Percentiles rank a stretch among this genome's conserved stretches.
phyloP scores from a whole-genome alignment of 208 protist genomes.

The Entamoeba dispar region DNA sequence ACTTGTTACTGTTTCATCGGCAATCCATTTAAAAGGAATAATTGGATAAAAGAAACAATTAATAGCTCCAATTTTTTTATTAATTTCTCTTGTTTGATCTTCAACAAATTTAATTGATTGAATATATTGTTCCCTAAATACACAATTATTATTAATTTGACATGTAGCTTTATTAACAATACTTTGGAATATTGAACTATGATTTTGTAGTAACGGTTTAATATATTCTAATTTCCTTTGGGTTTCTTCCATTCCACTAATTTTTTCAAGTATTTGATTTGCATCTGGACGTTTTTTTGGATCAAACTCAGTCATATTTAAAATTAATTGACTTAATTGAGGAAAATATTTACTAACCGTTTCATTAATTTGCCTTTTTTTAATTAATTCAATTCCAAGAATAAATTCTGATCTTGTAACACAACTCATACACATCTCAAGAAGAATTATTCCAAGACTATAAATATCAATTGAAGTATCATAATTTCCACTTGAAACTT shows the following conservation, averaged over 20 bases:
- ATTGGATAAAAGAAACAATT: not conserved
- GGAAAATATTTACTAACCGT: not conserved
- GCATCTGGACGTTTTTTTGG: not conserved
- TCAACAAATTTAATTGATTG: not conserved
- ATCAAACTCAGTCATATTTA: not conserved
- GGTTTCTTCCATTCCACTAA: not conserved
- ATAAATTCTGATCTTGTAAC: not conserved
- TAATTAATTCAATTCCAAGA: not conserved
- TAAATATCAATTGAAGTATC: not conserved
- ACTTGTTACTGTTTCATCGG: not conserved
- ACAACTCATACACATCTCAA: not conserved
- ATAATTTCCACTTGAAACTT: not conserved
- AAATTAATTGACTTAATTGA: not conserved
- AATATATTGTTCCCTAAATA: not conserved
- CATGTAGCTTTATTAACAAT: not conserved
- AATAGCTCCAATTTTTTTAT: not conserved
- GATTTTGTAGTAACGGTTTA: not conserved
- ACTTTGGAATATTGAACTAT: not conserved
- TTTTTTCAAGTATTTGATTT: not conserved
- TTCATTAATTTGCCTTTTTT: not conserved
- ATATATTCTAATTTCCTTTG: not conserved
- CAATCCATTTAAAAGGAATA: not conserved
- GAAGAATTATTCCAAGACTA: not conserved
- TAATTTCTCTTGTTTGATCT: not conserved
- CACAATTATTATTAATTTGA: not conserved